Conservation (phyloP, 164 flowering plant species). For the Amborella trichopoda region DNA sequence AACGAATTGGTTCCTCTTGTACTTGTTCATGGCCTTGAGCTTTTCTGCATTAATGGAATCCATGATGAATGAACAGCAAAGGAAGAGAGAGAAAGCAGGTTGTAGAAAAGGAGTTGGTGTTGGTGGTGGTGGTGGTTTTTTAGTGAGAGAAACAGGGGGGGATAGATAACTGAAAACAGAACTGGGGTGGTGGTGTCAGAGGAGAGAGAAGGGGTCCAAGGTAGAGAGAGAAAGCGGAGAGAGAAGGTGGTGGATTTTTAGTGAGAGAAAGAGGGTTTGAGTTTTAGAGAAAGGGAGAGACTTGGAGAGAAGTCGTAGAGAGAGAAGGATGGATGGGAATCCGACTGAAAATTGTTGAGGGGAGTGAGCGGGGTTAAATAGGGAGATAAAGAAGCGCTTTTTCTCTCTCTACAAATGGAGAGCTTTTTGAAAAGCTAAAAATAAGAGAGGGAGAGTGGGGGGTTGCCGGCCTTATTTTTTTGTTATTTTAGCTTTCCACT, state of each 20-base stretch:
- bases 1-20: slow-evolving; percentile 28
- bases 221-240: too few species aligned
- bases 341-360: slow-evolving; percentile 27
- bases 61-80: slow-evolving; percentile 15
- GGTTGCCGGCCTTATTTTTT: slow-evolving; percentile 3
- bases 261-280: too few species aligned
- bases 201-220: too few species aligned
- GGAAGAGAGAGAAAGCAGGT: background rate
- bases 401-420: background rate
- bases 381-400: slow-evolving; percentile 6
- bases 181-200: too few species aligned
- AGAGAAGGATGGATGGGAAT: slow-evolving; percentile 8
- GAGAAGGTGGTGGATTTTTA: too few species aligned
- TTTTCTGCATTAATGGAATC: slow-evolving; percentile 23
- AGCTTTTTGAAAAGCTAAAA: slow-evolving; percentile 23
- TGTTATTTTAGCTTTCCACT: slow-evolving; percentile 11
- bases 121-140: too few species aligned
- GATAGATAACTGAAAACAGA: too few species aligned
- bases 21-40: slow-evolving; percentile 32
- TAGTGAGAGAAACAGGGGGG: slow-evolving; percentile 1
- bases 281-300: slow-evolving; percentile 2
- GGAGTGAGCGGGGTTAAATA: slow-evolving; percentile 25
- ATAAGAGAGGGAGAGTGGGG: slow-evolving; percentile 4
- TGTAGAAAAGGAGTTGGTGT: too few species aligned
- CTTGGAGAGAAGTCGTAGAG: background rate